phyloP scores from a whole-genome alignment of 164 flowering plant species.

The Saururus chinensis region DNA sequence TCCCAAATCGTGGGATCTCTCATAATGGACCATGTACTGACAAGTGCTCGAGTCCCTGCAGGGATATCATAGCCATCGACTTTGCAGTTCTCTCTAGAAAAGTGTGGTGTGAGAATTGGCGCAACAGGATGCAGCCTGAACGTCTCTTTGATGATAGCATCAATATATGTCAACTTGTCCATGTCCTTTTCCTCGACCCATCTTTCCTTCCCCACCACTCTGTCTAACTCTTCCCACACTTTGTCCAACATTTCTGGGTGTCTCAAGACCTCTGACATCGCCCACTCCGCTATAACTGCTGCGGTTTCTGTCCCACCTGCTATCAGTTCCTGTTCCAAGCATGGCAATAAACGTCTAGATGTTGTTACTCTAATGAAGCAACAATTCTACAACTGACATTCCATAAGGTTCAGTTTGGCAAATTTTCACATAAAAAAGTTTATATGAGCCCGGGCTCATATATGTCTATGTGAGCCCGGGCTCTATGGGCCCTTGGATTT shows the following conservation, averaged over 20 bases:
- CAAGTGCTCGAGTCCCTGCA: neutral
- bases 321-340: neutral
- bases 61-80: neutral
- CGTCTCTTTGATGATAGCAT: neutral
- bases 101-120: neutral
- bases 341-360: neutral
- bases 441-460: too few relatives aligned
- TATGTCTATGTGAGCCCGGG: too few relatives aligned
- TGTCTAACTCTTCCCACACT: neutral
- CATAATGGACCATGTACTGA: neutral
- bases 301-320: neutral
- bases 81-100: neutral
- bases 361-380: too few relatives aligned
- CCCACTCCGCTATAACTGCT: neutral
- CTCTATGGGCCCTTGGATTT: too few relatives aligned
- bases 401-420: too few relatives aligned
- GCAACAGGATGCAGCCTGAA: neutral
- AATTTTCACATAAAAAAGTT: too few relatives aligned
- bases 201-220: slow-evolving; percentile 1
- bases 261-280: slow-evolving; percentile 3
- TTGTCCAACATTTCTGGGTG: neutral
- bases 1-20: neutral
- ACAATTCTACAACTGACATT: too few relatives aligned
- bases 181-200: slow-evolving; percentile 1
- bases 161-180: neutral